A percentile compares a stretch with the other conserved stretches of the same genome.
Conservation (phyloP, 1,284 basidiomycete species). For the Agaricales sp. region DNA sequence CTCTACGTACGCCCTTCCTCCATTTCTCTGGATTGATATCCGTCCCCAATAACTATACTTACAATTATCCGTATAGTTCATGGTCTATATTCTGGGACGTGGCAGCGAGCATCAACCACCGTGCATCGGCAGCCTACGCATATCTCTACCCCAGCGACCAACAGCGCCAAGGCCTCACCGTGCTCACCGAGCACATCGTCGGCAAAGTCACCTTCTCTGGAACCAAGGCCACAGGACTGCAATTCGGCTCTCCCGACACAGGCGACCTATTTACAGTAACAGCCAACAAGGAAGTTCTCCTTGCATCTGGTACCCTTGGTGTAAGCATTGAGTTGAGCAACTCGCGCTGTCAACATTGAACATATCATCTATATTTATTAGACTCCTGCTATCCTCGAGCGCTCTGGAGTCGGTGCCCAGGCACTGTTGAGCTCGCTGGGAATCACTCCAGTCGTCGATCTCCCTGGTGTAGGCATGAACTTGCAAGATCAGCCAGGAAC, state of each 20-base stretch:
- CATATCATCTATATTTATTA: too few relatives aligned
- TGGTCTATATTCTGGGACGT: slow-evolving; percentile 16
- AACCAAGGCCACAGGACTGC: slow-evolving; percentile 13
- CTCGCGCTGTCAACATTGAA: not conserved
- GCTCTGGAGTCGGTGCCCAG: slow-evolving; percentile 16
- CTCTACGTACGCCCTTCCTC: slow-evolving; percentile 13
- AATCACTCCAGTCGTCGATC: slow-evolving; percentile 14
- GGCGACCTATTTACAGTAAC: slow-evolving; percentile 10
- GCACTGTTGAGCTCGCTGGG: slow-evolving; percentile 9
- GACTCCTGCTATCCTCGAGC: slow-evolving; percentile 15
- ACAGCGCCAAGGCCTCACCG: slow-evolving; percentile 19
- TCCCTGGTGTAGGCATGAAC: slow-evolving; percentile 18
- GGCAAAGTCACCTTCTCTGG: slow-evolving; percentile 17
- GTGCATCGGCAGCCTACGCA: slow-evolving; percentile 27
- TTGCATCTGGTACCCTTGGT: slow-evolving; percentile 15
- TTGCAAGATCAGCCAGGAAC: slow-evolving; percentile 15
- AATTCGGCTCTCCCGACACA: slow-evolving; percentile 12
- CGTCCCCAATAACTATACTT: not conserved
- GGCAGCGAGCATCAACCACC: slow-evolving; percentile 12
- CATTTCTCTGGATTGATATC: slow-evolving; percentile 6
- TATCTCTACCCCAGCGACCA: slow-evolving; percentile 24
- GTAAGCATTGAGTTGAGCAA: not conserved
- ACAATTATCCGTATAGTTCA: slow-evolving; percentile 6
- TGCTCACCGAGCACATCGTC: slow-evolving; percentile 23
- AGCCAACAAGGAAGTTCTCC: slow-evolving; percentile 15